Evolutionary conservation across 352 stramenopile genomes (phyloP), one percentile per base, ranked within the genome.

Genomic region (Phytophthora megakarya): DNA sequence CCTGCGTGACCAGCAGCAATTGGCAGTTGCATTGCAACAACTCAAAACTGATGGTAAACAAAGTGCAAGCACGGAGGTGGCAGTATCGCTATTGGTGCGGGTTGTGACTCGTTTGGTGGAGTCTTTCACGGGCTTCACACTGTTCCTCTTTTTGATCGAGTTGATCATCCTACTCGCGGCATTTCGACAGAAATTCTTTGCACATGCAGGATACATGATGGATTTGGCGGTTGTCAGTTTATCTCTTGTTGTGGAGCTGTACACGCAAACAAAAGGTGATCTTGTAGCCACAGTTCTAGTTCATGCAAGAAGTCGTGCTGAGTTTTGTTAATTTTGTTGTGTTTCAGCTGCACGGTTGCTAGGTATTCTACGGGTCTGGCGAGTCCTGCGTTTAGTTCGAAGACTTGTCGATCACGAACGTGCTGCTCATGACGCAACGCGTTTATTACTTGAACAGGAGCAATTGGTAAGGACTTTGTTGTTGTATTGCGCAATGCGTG

Each of bases 141-240:
- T 87, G 10, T 71, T 86, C 33, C 45, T 88, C 40, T 93, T 90
- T 49, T 30, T 86, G 28, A 62, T 90, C 15, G 84, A 93, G 50
- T 22, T 91, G 21, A 32, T 37, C 0, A 60, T 88, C 35, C 50
- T 90, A 15, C 19, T 73, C 15, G 53, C 59, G 11, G 73, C 72
- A 1, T 93, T 90, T 49, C 73, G 68, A 8, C 57, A 55, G 0
- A 60, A 70, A 26, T 90, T 93, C 59, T 73, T 90, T 54, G 40
- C 61, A 15, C 84, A 90, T 48, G 26, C 80, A 19, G 84, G 84
- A n/a, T 93, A 90, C 43, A 16, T 76, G 9, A 26, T 90, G 8
- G 81, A 93, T 58, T 25, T 77, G 2, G 35, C 32, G 0, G 51
- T 91, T 3, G 68, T 91, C 3, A 39, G 46, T 1, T 5, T 40